Percentiles rank a stretch among this genome's conserved stretches.
Evolutionary conservation across 306 rosid species (phyloP).

Genomic region (Rubus parviflorus): DNA sequence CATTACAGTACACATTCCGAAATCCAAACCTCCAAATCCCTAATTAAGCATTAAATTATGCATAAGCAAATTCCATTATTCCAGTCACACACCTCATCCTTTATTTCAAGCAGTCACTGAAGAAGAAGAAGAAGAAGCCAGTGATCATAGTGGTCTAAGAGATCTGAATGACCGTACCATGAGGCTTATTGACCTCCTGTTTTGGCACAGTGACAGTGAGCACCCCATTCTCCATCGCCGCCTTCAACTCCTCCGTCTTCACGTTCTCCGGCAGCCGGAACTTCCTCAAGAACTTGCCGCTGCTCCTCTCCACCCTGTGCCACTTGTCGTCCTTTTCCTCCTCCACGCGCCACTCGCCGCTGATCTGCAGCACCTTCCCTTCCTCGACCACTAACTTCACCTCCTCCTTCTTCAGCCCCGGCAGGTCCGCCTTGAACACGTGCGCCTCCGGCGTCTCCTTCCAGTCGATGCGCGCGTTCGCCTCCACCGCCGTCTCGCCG

Average conservation of each 20-base stretch:
- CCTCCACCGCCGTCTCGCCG: too few relatives aligned
- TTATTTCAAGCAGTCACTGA: too few relatives aligned
- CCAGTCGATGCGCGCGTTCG: too few relatives aligned
- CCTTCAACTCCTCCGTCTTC: conserved; percentile 30
- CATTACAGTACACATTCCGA: too few relatives aligned
- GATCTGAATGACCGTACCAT: conserved; percentile 23
- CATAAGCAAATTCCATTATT: too few relatives aligned
- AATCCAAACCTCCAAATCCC: too few relatives aligned
- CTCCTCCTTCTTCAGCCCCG: too few relatives aligned
- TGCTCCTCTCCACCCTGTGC: conserved; percentile 33
- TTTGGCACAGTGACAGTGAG: conserved; percentile 57
- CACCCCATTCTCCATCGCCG: conserved; percentile 41
- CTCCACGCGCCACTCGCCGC: conserved; percentile 38
- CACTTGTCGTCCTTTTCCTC: conserved; percentile 36
- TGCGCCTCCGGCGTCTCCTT: too few relatives aligned
- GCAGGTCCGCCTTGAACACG: too few relatives aligned
- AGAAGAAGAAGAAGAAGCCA: too few relatives aligned
- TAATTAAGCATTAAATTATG: too few relatives aligned
- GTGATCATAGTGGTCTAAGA: neutral
- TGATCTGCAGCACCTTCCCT: conserved; percentile 35
- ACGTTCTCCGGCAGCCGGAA: conserved; percentile 49
- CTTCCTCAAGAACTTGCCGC: conserved; percentile 41
- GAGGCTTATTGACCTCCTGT: conserved; percentile 18
- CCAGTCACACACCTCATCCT: too few relatives aligned
- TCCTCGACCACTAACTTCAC: conserved; percentile 37